Conservation (phyloP, 2,329 filamentous ascomycete species). For the Dactylonectria macrodidyma region DNA sequence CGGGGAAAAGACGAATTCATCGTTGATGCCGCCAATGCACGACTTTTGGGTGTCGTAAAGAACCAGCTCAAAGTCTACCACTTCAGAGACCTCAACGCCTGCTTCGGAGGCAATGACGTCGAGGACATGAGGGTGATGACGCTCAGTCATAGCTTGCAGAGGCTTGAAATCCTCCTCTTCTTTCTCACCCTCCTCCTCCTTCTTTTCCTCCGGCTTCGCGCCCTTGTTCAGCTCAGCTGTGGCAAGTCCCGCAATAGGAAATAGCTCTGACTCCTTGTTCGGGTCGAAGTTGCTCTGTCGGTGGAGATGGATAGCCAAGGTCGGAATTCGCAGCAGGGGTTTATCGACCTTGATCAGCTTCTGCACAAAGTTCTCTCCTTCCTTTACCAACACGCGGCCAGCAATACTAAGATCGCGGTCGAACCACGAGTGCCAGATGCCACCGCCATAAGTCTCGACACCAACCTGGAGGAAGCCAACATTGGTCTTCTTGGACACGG, state of each 20-base stretch:
- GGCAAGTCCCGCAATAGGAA: conserved; percentile 91
- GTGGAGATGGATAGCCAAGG: conserved; percentile 93
- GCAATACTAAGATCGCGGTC: conserved; percentile 94
- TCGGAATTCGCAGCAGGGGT: conserved; percentile 92
- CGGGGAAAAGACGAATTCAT: conserved; percentile 97
- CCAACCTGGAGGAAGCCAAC: conserved; percentile 95
- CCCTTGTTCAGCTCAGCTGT: conserved; percentile 89
- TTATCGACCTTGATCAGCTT: conserved; percentile 92
- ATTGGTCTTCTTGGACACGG: conserved; percentile 88
- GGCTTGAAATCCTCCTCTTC: conserved; percentile 77
- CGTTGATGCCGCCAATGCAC: conserved; percentile 88
- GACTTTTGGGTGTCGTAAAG: conserved; percentile 96
- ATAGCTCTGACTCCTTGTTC: conserved; percentile 97
- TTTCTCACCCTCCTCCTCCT: conserved; percentile 54
- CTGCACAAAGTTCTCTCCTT: conserved; percentile 80
- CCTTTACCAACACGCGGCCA: conserved; percentile 86
- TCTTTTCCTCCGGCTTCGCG: conserved; percentile 62
- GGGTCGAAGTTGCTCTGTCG: conserved; percentile 89
- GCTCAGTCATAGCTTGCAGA: conserved; percentile 81
- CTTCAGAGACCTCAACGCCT: conserved; percentile 76
- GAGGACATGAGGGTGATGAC: conserved; percentile 91
- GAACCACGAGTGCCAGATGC: conserved; percentile 99
- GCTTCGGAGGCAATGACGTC: conserved; percentile 88
- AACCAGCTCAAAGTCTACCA: conserved; percentile 96
- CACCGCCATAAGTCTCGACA: conserved; percentile 96